Base-by-base conservation (phyloP, 768 basidiomycete species). In the Nevesoporus exiguus region DNA sequence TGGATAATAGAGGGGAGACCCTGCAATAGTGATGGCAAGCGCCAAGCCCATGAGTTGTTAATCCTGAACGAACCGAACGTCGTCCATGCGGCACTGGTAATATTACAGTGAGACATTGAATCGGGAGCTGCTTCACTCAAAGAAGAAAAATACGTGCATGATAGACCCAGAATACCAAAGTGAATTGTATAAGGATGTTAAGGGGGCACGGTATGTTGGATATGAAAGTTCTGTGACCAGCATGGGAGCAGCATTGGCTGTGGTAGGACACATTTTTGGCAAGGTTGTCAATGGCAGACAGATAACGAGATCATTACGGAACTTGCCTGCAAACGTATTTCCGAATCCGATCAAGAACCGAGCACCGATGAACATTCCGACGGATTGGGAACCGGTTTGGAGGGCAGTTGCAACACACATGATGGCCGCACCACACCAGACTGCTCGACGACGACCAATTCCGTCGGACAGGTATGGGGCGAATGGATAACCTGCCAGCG, bases 91-190 rank as follows among this genome's bases (percentile, higher is more conserved):
- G 90, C 84, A 56, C 82, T 83, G 40, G 31, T 27, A 44, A 25
- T 19, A 49, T 47, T 11, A 5, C 13, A 0, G 19, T 52, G 36
- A 27, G 31, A n/a, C n/a, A n/a, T 41, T 13, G 14, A 47, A 8
- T 0, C 9, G n/a, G n/a, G 25, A 15, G 15, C 9, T 10, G 0
- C 6, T 34, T 19, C 21, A 22, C 30, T 31, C n/a, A 14, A 14
- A 59, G 55, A 45, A 51, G n/a, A n/a, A 37, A 36, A 4, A 7
- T 7, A 74, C 81, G 41, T 59, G 85, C 83, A 91, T 65, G 66
- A 92, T 90, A 51, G 88, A 77, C 54, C 91, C 91, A 15, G 86
- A 84, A 67, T 90, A 90, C 90, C 91, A 93, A 56, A 91, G 83
- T 29, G 88, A 86, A 76, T 91, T 90, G 76, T 88, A 90, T 47